A percentile compares a stretch with the other conserved stretches of the same genome.
Evolutionary conservation across 2,329 filamentous ascomycete genomes (phyloP).

Genomic region (Colletotrichum costaricense): DNA sequence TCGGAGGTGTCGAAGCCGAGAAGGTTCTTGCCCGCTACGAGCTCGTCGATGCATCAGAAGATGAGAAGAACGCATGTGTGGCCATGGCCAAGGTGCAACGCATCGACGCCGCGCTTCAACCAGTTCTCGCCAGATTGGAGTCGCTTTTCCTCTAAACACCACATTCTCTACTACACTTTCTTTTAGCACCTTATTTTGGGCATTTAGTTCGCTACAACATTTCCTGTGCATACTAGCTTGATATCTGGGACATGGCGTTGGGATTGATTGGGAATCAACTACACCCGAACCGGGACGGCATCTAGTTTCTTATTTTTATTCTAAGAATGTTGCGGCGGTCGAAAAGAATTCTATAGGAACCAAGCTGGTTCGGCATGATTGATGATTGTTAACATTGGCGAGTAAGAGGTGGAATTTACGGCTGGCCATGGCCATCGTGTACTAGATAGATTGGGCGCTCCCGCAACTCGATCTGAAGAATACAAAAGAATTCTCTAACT

Average conservation of each 20-base stretch:
- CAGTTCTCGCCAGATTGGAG: conserved; percentile 50
- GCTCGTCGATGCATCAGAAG: conserved; percentile 69
- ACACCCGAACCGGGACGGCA: conserved; percentile 31
- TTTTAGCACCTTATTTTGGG: conserved; percentile 9
- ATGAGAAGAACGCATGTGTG: conserved; percentile 55
- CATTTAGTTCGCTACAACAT: conserved; percentile 12
- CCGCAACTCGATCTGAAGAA: conserved; percentile 29
- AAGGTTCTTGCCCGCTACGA: conserved; percentile 74
- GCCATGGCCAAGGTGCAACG: conserved; percentile 63
- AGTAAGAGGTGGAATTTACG: conserved; percentile 21
- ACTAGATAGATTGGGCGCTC: conserved; percentile 32
- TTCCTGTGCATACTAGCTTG: conserved; percentile 36
- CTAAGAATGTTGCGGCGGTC: conserved; percentile 7
- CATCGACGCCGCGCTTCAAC: conserved; percentile 55
- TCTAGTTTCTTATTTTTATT: conserved; percentile 13
- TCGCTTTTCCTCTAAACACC: conserved; percentile 15
- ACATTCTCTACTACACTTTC: conserved; percentile 6
- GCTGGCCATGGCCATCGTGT: conserved; percentile 13
- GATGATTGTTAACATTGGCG: conserved; percentile 28
- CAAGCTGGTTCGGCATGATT: conserved; percentile 32
- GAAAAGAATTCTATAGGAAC: conserved; percentile 33
- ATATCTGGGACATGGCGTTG: conserved; percentile 33
- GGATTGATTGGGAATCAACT: conserved; percentile 21
- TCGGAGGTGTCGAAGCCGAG: conserved; percentile 68
- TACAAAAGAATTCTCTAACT: conserved; percentile 15